Evolutionary conservation across 192 early-diverging fungal species (phyloP).

Genomic region (Coemansia sp.): DNA sequence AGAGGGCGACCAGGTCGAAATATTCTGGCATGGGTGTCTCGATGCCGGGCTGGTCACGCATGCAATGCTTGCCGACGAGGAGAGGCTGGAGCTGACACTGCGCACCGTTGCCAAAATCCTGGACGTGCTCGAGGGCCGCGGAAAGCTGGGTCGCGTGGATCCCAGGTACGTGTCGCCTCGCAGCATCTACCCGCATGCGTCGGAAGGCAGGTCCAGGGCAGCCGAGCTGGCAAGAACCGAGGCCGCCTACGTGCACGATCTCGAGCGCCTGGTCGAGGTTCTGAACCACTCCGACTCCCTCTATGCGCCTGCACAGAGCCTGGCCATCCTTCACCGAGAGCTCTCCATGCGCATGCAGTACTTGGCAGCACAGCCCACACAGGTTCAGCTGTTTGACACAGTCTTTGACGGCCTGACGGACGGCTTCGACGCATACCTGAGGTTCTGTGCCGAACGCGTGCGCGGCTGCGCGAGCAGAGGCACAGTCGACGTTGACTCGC

Average conservation of each 20-base stretch:
- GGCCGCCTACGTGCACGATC: slow-evolving; percentile 51
- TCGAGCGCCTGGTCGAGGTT: slow-evolving; percentile 30
- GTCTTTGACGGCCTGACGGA: slow-evolving; percentile 16
- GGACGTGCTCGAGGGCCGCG: slow-evolving; percentile 35
- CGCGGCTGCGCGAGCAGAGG: slow-evolving; percentile 16
- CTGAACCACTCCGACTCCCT: slow-evolving; percentile 11
- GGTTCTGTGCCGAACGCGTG: slow-evolving; percentile 43
- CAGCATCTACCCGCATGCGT: slow-evolving; percentile 36
- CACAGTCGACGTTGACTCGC: slow-evolving; percentile 30
- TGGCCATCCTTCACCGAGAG: slow-evolving; percentile 36
- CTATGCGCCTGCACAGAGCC: slow-evolving; percentile 24
- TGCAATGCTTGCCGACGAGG: slow-evolving; percentile 3
- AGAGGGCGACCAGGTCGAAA: slow-evolving; percentile 28
- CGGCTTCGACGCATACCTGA: slow-evolving; percentile 39
- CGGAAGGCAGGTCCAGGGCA: slow-evolving; percentile 7
- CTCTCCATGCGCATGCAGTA: slow-evolving; percentile 52
- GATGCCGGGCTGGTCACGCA: slow-evolving; percentile 29
- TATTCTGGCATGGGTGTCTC: slow-evolving; percentile 51
- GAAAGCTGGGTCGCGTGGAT: slow-evolving; percentile 19
- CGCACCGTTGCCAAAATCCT: slow-evolving; percentile 25
- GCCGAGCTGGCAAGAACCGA: slow-evolving; percentile 49
- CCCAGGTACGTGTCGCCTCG: slow-evolving; percentile 35
- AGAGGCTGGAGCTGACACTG: slow-evolving; percentile 31
- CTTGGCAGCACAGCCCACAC: slow-evolving; percentile 30
- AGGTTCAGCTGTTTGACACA: slow-evolving; percentile 32